Evolutionary conservation across 148 eudicot genomes (phyloP), one percentile per base, ranked within the genome.

Genomic region (Rhododendron henanense): DNA sequence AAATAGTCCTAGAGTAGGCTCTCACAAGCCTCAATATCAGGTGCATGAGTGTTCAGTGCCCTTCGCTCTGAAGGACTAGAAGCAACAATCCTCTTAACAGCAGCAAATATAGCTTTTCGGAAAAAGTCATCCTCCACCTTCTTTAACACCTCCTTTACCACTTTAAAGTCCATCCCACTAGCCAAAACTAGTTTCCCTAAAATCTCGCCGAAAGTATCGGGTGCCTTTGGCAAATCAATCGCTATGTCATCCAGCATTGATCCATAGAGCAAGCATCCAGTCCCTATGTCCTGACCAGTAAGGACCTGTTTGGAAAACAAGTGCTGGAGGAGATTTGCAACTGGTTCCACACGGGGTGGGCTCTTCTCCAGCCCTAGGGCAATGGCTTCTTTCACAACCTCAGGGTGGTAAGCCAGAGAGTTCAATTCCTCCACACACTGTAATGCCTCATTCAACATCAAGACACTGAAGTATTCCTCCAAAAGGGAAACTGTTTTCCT

Each of bases 171-270:
- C 85, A 94, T 80, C n/a, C 81, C 91, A 45, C 93, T 94, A 9
- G 89, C 88, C 90, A 93, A 85, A 61, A 95, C 82, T 39, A 95
- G 87, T 31, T 83, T 87, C 71, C 96, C 98, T 77, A 94, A 69
- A 67, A 96, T 89, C 92, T 93, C 98, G 11, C 99, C 99, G 48
- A 95, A 96, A 86, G 88, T 91, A 14, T 89, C 89, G 2, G 99
- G 99, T 25, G 99, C 98, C 90, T 92, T 96, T 21, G 99, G 99
- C 19, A 95, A 89, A 88, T 96, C 99, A 50, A 96, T 92, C 53
- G 89, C 98, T 10, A 95, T 89, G 87, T 95, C 99, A 50, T 95
- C 95, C 84, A 96, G 83, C 90, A 89, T 85, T 1, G 94, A 85
- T 11, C 92, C 94, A 79, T 91, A 96, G 1, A 90, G 90, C 87